Conservation (phyloP, 163 green algal species). For the Scenedesmus sp. region DNA sequence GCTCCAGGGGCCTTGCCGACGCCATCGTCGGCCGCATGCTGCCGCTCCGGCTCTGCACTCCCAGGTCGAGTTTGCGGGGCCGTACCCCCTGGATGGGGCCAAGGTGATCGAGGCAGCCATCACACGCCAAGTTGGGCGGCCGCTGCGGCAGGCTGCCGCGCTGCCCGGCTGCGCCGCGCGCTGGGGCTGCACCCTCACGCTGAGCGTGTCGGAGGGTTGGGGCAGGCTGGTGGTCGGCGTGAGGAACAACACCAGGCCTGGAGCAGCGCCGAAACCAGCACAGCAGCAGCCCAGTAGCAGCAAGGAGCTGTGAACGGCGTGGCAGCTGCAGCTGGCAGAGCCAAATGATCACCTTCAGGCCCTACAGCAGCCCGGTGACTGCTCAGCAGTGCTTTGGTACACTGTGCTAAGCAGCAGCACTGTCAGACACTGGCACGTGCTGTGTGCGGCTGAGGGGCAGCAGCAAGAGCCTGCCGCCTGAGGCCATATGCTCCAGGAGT, state of each 20-base stretch:
- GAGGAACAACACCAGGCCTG: conserved; percentile 24
- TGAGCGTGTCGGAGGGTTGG: background rate
- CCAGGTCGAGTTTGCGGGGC: background rate
- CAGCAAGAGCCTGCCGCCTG: background rate
- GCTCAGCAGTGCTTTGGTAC: background rate
- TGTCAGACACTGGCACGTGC: background rate
- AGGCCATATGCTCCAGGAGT: too few species aligned
- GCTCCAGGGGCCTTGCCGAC: too few species aligned
- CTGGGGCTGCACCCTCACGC: conserved; percentile 12
- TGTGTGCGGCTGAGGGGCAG: too few species aligned
- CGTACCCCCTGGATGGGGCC: conserved; percentile 47
- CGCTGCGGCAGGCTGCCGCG: conserved; percentile 17
- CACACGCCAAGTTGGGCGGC: conserved; percentile 23
- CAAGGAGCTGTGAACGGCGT: background rate
- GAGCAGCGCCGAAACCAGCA: background rate
- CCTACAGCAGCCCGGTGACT: too few species aligned
- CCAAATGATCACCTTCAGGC: too few species aligned
- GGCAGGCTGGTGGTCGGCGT: background rate
- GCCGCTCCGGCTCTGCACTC: too few species aligned
- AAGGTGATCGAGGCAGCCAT: conserved; percentile 40
- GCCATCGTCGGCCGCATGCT: too few species aligned
- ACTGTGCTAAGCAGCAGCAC: background rate
- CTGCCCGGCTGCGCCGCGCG: background rate
- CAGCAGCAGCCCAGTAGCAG: background rate
- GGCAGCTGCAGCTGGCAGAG: background rate